phyloP scores from a whole-genome alignment of 768 basidiomycete genomes.

The Paxillus rubicundulus region DNA sequence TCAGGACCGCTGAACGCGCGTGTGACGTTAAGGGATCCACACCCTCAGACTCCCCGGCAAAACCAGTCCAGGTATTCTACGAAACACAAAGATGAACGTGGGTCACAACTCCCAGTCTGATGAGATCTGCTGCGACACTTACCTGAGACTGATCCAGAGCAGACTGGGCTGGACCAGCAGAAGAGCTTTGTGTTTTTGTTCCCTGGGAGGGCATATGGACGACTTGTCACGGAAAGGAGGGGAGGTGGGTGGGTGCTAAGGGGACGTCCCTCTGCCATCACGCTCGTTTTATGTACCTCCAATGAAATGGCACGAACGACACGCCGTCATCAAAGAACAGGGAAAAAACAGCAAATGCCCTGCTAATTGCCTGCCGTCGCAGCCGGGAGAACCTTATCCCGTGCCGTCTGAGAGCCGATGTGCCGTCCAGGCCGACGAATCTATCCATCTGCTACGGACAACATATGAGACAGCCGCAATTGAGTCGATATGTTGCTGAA shows the following conservation, averaged over 20 bases:
- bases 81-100: background rate
- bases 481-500: background rate
- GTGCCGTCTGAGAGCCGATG: conserved; percentile 1
- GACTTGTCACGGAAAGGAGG: background rate
- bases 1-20: background rate
- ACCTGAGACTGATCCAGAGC: background rate
- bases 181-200: background rate
- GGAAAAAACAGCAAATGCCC: background rate
- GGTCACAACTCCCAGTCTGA: background rate
- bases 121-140: background rate
- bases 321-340: background rate
- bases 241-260: background rate
- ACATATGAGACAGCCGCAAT: too few relatives aligned
- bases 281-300: conserved; percentile 9
- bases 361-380: conserved; percentile 1
- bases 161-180: background rate
- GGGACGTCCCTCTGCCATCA: background rate
- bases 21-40: background rate
- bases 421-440: background rate
- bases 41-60: background rate
- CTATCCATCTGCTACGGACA: background rate
- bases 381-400: conserved; percentile 15
- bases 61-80: background rate
- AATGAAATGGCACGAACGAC: conserved; percentile 2
- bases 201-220: conserved; percentile 6